phyloP scores from a whole-genome alignment of 768 basidiomycete genomes.

The Tricholoma terreum region DNA sequence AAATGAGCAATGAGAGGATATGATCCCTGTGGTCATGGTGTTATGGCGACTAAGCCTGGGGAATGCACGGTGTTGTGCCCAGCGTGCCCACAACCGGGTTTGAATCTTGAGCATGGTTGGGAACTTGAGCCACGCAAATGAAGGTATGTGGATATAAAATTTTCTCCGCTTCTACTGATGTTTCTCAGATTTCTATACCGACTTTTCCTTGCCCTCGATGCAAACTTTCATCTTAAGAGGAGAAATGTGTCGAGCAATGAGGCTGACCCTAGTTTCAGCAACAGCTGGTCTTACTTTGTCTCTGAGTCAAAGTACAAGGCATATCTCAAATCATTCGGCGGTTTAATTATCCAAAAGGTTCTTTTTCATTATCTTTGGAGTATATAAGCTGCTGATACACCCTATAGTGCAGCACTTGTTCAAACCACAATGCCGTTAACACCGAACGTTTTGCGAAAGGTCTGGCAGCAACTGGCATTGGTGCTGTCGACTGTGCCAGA shows the following conservation, averaged over 20 bases:
- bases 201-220: constrained; percentile 13
- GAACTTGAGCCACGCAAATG: constrained; percentile 8
- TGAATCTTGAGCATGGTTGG: constrained; percentile 28
- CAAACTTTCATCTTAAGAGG: constrained; percentile 12
- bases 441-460: constrained; percentile 21
- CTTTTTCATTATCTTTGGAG: background rate
- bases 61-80: constrained; percentile 28
- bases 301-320: constrained; percentile 10
- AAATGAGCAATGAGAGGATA: constrained; percentile 23
- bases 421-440: constrained; percentile 20
- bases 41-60: constrained; percentile 17
- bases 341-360: constrained; percentile 7
- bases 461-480: constrained; percentile 10
- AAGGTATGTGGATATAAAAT: constrained; percentile 11
- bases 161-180: background rate
- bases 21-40: constrained; percentile 17
- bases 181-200: constrained; percentile 7
- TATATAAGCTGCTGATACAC: background rate
- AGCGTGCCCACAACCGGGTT: constrained; percentile 31
- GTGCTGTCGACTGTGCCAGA: constrained; percentile 16
- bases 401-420: constrained; percentile 19
- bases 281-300: constrained; percentile 18
- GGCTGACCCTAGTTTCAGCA: constrained; percentile 10
- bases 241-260: constrained; percentile 6
- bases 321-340: constrained; percentile 9